These are phyloP conservation scores for Ricinus communis DNA, from an alignment of 345 rosid genomes.

Conservation along the genomic window DNA sequence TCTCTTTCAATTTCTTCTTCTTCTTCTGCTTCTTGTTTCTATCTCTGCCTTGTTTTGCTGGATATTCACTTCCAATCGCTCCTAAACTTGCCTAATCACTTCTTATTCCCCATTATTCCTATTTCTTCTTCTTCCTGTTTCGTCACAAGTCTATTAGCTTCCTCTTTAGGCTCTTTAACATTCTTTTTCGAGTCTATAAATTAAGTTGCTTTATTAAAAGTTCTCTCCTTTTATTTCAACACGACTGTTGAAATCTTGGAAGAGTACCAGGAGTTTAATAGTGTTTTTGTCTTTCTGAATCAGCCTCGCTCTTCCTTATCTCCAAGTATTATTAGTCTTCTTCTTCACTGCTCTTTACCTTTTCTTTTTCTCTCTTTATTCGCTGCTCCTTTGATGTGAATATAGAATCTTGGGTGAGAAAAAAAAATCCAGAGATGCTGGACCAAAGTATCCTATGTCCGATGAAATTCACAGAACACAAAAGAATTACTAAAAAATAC, in stretches of 20 bases:
- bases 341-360: conserved; percentile 20
- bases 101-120: background rate
- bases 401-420: conserved; percentile 1
- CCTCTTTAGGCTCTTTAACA: background rate
- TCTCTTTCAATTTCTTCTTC: background rate
- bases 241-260: background rate
- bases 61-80: background rate
- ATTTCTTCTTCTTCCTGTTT: background rate
- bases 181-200: background rate
- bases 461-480: conserved; percentile 67
- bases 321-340: conserved; percentile 23
- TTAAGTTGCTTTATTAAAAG: background rate
- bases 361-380: background rate
- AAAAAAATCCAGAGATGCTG: conserved; percentile 15
- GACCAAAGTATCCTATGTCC: conserved; percentile 54
- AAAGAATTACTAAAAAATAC: conserved; percentile 45
- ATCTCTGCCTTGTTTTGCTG: background rate
- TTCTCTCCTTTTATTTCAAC: background rate
- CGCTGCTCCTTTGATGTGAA: conserved; percentile 21
- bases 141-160: background rate
- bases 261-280: too few relatives aligned
- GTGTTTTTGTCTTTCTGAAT: conserved; percentile 7
- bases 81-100: too few relatives aligned
- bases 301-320: too few relatives aligned
- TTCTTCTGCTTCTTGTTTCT: background rate